phyloP scores from a whole-genome alignment of 306 rosid genomes.

The Rosa chinensis region DNA sequence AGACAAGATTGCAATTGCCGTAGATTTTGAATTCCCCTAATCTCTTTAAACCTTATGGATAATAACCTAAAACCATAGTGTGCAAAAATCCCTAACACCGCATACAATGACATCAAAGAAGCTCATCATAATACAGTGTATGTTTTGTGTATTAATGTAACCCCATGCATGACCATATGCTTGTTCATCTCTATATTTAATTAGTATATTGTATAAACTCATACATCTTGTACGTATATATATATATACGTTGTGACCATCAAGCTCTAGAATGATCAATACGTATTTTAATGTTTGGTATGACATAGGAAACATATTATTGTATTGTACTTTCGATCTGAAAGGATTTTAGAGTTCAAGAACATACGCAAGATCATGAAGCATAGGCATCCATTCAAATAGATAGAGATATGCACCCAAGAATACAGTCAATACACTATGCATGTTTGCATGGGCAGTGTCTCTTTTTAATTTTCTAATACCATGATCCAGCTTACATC shows the following conservation, averaged over 20 bases:
- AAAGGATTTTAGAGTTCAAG: neutral
- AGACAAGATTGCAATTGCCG: too few species aligned
- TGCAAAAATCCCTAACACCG: neutral
- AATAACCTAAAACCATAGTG: neutral
- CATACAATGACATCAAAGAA: too few species aligned
- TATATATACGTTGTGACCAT: neutral
- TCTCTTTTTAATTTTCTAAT: neutral
- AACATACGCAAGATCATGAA: neutral
- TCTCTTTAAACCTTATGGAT: neutral
- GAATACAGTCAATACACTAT: neutral
- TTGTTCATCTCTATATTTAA: neutral
- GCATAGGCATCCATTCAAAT: neutral
- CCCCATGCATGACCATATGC: neutral
- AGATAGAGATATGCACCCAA: neutral
- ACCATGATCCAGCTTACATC: neutral
- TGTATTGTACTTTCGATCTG: neutral
- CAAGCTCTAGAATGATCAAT: neutral
- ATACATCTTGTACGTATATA: neutral
- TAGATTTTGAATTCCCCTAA: neutral
- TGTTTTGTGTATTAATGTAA: neutral
- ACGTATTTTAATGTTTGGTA: neutral
- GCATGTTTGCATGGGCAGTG: neutral
- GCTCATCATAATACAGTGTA: neutral
- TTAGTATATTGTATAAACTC: neutral
- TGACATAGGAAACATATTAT: neutral